A percentile compares a stretch with the other conserved stretches of the same genome.
phyloP scores from a whole-genome alignment of 306 rosid genomes.

The Astragalus membranaceus region DNA sequence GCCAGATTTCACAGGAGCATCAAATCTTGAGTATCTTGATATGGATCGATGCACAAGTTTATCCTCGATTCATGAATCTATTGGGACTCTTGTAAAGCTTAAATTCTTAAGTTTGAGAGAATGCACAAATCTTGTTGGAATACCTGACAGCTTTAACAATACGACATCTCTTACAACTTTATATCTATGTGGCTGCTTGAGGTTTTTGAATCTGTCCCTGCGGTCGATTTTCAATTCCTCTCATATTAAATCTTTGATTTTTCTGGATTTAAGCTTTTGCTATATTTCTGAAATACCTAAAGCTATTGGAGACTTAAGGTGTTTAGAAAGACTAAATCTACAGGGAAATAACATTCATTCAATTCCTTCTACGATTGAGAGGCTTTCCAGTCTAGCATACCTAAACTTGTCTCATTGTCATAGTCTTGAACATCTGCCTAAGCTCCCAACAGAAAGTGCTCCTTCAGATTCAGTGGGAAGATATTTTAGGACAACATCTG shows the following conservation, averaged over 20 bases:
- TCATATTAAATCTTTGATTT: not conserved
- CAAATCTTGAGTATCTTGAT: no score
- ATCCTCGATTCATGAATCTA: not conserved
- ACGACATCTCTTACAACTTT: not conserved
- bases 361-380: not conserved
- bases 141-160: not conserved
- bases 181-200: not conserved
- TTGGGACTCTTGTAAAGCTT: not conserved
- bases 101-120: not conserved
- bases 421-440: not conserved
- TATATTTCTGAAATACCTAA: not conserved
- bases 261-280: not conserved
- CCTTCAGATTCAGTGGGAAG: not conserved
- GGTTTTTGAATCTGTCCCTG: no score
- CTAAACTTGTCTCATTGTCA: not conserved
- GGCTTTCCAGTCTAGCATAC: not conserved
- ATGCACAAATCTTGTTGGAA: not conserved
- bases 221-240: not conserved
- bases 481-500: not conserved
- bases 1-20: no score
- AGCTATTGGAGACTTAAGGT: not conserved
- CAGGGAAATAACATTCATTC: not conserved
- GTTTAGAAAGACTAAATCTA: constrained; percentile 6
- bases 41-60: no score
- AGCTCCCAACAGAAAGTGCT: not conserved